A percentile compares a stretch with the other conserved stretches of the same genome.
Conservation (phyloP, 2,329 filamentous ascomycete genomes). For the Colletotrichum sp. region DNA sequence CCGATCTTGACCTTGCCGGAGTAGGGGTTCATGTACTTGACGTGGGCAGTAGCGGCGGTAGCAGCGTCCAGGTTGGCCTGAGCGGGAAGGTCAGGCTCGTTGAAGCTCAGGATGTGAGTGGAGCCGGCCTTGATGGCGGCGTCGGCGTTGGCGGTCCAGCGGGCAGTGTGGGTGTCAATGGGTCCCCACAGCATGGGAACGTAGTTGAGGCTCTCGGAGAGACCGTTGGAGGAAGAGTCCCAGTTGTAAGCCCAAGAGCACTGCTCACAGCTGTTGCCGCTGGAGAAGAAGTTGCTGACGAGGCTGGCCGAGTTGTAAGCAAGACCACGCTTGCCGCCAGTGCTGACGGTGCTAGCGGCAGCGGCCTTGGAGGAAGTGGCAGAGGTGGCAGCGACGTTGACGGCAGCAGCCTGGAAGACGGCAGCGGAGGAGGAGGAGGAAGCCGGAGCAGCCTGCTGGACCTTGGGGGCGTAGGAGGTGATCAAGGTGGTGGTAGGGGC, state of each 20-base stretch:
- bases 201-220: slow-evolving; percentile 55
- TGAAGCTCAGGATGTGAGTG: slow-evolving; percentile 69
- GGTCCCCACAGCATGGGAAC: slow-evolving; percentile 73
- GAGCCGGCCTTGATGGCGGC: slow-evolving; percentile 58
- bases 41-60: slow-evolving; percentile 58
- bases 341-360: slow-evolving; percentile 16
- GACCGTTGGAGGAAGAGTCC: slow-evolving; percentile 52
- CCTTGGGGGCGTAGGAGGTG: slow-evolving; percentile 5
- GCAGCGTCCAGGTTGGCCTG: slow-evolving; percentile 65
- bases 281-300: slow-evolving; percentile 53
- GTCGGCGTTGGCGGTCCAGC: slow-evolving; percentile 57
- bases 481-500: slow-evolving; percentile 25
- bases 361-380: slow-evolving; percentile 17
- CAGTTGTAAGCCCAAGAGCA: slow-evolving; percentile 75
- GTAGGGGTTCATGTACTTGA: slow-evolving; percentile 60
- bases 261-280: slow-evolving; percentile 36
- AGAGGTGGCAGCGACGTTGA: slow-evolving; percentile 12
- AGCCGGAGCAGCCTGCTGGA: slow-evolving; percentile 17
- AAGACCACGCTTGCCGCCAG: slow-evolving; percentile 66
- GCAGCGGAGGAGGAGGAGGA: slow-evolving; percentile 26
- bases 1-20: slow-evolving; percentile 58
- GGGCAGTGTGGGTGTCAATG: slow-evolving; percentile 42
- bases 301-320: slow-evolving; percentile 68
- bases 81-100: slow-evolving; percentile 69
- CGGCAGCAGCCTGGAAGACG: slow-evolving; percentile 6